Evolutionary conservation across 2,329 filamentous ascomycete species (phyloP), one percentile per base, ranked within the genome.

Genomic region (Dactylellina parvicollis): DNA sequence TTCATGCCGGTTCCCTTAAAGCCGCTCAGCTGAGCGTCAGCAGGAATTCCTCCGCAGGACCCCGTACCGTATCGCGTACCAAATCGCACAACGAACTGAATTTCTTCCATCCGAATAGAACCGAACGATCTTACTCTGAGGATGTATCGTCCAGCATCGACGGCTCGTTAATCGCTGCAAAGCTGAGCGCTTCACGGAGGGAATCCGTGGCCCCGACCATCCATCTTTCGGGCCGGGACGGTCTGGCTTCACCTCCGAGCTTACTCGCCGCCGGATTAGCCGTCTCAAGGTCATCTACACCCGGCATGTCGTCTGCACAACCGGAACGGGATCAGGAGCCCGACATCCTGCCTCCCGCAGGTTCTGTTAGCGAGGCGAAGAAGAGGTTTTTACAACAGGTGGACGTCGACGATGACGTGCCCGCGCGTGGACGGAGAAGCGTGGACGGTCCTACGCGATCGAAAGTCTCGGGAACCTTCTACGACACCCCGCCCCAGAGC

Each of bases 311-410:
- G 34, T 34, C 24, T 28, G 9, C 18, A 9, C 67, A 65, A 49
- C 67, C 67, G 16, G 67, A 72, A 32, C 67, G 67, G 28, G 67
- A 72, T 18, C 67, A 72, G 59, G 67, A 72, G 30, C 67, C 67
- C 7, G 67, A 72, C 16, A 65, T 72, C 34, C 67, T 72, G 2
- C 67, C 67, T 24, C 59, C 67, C 7, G 26, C 67, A 22, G 67
- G 67, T 18, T 65, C 67, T 20, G 50, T 72, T 46, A 72, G 52
- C 46, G 59, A 72, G 28, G 67, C 67, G 26, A 72, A 60, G 46
- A 72, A 60, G 46, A 18, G 46, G 18, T 34, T 72, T 1, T 16
- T 72, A 32, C 67, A 72, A 28, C 67, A 72, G 16, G 32, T 28
- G 12, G 67, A 64, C 38, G 52, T 34, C 9, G 38, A 36, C 28